Conservation (phyloP, 306 rosid genomes). For the Dryas alaskensis region DNA sequence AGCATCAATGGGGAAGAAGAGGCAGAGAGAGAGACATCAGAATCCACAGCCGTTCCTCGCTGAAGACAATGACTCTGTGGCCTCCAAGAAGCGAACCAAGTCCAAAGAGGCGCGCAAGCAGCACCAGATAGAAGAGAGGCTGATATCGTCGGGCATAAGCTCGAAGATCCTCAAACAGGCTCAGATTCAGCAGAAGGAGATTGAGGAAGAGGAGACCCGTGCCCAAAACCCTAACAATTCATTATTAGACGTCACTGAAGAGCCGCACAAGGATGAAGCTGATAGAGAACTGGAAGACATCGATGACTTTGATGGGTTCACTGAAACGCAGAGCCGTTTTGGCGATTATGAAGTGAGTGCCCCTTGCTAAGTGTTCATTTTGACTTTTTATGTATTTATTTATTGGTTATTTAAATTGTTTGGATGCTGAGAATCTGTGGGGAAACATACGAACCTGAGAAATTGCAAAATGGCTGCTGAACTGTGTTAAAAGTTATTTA, state of each 20-base stretch:
- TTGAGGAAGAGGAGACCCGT: slow-evolving; percentile 42
- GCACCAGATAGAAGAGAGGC: slow-evolving; percentile 57
- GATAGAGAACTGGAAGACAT: slow-evolving; percentile 42
- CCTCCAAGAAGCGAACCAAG: slow-evolving; percentile 51
- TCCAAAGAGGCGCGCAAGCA: slow-evolving; percentile 28
- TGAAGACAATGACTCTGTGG: slow-evolving; percentile 35
- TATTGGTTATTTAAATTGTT: background rate
- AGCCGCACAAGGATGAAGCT: slow-evolving; percentile 20
- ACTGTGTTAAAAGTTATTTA: background rate
- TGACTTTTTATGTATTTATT: too few relatives aligned
- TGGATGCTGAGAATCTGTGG: slow-evolving; percentile 2
- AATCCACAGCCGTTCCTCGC: slow-evolving; percentile 77
- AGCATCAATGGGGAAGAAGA: slow-evolving; percentile 63
- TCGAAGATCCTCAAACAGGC: slow-evolving; percentile 80
- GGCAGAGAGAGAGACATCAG: slow-evolving; percentile 59
- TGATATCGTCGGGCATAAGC: slow-evolving; percentile 56
- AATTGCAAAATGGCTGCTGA: background rate
- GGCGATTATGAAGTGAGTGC: slow-evolving; percentile 45
- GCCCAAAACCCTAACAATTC: slow-evolving; percentile 28
- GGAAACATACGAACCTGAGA: background rate
- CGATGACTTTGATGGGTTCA: slow-evolving; percentile 62
- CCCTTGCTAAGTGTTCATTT: background rate
- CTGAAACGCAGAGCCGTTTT: slow-evolving; percentile 52
- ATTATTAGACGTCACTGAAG: slow-evolving; percentile 22
- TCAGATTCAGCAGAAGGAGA: slow-evolving; percentile 65